These are phyloP conservation scores for Corylus americana DNA, from an alignment of 306 rosid species.

Conservation along the genomic window DNA sequence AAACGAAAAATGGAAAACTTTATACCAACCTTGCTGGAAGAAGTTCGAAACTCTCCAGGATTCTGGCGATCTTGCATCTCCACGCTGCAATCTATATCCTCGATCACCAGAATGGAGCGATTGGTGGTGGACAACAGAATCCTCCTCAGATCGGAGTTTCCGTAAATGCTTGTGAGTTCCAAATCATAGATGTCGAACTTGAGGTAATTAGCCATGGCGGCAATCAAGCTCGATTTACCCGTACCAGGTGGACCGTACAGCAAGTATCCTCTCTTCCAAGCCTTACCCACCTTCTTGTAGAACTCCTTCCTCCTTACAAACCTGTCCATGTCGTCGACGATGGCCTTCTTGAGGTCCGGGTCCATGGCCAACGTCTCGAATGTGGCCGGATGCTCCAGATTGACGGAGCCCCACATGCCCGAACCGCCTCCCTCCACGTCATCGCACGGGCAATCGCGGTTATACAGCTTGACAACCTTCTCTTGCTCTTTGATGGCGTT, in stretches of 20 bases:
- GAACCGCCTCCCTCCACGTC: not conserved
- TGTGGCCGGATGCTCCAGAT: not conserved
- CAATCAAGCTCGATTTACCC: constrained; percentile 10
- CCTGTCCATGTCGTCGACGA: not conserved
- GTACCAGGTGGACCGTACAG: constrained; percentile 5
- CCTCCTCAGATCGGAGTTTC: not conserved
- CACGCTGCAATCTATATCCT: constrained; percentile 3
- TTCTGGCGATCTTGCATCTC: not conserved
- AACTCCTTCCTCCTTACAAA: not conserved
- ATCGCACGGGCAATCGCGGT: not conserved
- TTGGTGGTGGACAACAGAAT: not conserved
- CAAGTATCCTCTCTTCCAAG: not conserved
- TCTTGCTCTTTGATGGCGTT: not conserved
- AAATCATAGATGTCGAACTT: constrained; percentile 13
- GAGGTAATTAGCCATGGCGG: constrained; percentile 20
- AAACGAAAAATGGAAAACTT: no score
- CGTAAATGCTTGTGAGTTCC: not conserved
- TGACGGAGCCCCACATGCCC: not conserved
- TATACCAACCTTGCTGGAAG: no score
- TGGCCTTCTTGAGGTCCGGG: not conserved
- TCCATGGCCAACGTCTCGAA: not conserved
- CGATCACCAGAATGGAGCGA: not conserved
- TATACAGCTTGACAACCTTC: not conserved
- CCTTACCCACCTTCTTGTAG: not conserved
- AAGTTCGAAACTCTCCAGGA: no score